Evolutionary conservation across 106 monocot species (phyloP).

Genomic region (Allium cepa): DNA sequence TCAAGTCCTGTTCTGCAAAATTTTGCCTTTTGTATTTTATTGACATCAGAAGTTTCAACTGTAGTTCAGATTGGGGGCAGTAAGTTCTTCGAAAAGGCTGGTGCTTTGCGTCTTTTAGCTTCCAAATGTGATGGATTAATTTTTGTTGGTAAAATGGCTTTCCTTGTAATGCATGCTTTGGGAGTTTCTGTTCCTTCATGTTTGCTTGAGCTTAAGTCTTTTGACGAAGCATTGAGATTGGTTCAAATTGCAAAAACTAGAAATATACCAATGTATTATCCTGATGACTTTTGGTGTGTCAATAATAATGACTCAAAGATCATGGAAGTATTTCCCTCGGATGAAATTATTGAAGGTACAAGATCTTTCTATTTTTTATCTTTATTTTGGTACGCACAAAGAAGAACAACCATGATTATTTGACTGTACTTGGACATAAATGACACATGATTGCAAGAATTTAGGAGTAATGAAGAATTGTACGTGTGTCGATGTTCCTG

Average conservation of each 20-base stretch:
- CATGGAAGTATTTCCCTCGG: constrained; percentile 34
- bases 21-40: background rate
- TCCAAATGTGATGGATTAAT: constrained; percentile 69
- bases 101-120: constrained; percentile 45
- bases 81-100: constrained; percentile 54
- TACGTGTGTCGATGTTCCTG: too few species aligned
- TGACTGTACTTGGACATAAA: too few species aligned
- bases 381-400: background rate
- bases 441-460: too few species aligned
- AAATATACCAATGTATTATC: constrained; percentile 48
- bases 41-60: background rate
- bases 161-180: constrained; percentile 83
- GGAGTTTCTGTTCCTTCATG: constrained; percentile 39
- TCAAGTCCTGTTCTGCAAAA: background rate
- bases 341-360: constrained; percentile 48
- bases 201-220: constrained; percentile 43
- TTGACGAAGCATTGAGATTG: constrained; percentile 44
- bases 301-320: constrained; percentile 19
- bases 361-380: too few species aligned
- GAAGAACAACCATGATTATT: too few species aligned
- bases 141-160: constrained; percentile 69
- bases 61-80: constrained; percentile 82
- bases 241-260: constrained; percentile 38
- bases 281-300: constrained; percentile 52
- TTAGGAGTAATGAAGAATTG: too few species aligned